Conservation (phyloP, 176 grass and related monocot genomes). For the Tillandsia fasciculata region DNA sequence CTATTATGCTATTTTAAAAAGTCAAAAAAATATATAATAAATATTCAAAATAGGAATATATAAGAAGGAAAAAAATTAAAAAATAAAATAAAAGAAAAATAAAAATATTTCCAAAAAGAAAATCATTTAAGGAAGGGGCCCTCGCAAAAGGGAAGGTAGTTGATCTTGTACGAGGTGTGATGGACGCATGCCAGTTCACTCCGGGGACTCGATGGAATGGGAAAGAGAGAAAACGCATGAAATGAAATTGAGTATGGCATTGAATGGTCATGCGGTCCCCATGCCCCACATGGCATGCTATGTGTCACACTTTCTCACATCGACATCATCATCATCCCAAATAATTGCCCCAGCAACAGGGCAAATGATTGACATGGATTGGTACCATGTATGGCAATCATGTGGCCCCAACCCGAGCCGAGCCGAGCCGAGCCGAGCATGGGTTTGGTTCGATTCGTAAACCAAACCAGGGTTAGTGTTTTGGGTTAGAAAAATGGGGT, state of each 20-base stretch:
- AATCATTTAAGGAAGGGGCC: no score
- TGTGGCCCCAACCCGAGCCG: not conserved
- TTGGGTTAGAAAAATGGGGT: not conserved
- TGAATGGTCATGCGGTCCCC: not conserved
- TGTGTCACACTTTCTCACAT: not conserved
- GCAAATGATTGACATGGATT: conserved; percentile 20
- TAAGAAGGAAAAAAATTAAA: no score
- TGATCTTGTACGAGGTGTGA: no score
- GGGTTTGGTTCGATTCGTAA: not conserved
- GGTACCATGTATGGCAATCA: conserved; percentile 19
- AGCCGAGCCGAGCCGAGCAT: not conserved
- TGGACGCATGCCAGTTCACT: not conserved
- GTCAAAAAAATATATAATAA: no score
- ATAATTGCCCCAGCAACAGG: conserved; percentile 16
- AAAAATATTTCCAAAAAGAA: no score
- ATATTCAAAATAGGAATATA: no score
- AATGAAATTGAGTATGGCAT: not conserved
- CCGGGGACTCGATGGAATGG: conserved; percentile 3
- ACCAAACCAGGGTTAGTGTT: not conserved
- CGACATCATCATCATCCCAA: conserved; percentile 8
- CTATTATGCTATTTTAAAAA: no score
- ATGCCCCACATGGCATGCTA: not conserved
- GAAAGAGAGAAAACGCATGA: not conserved
- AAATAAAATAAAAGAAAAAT: no score
- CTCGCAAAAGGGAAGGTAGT: no score